Conservation (phyloP, 2,329 filamentous ascomycete genomes). For the Cyphellophora attinorum region DNA sequence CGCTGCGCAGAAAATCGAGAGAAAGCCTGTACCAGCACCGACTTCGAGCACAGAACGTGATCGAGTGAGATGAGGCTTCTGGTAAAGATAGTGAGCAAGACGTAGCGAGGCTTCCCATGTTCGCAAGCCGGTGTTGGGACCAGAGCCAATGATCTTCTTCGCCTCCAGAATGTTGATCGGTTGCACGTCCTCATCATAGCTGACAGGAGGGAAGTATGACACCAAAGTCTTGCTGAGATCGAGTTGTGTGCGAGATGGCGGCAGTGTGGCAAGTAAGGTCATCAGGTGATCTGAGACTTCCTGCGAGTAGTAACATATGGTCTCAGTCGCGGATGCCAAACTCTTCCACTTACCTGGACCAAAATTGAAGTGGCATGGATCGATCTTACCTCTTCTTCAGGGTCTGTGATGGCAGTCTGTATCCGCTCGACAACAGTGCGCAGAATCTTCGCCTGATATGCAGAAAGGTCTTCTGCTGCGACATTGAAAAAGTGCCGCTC, state of each 20-base stretch:
- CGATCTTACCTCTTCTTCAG: conserved; percentile 72
- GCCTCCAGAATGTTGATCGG: not conserved
- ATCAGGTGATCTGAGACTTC: conserved; percentile 77
- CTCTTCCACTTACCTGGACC: no score
- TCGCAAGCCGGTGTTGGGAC: conserved; percentile 51
- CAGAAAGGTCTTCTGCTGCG: conserved; percentile 25
- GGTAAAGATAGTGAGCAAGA: conserved; percentile 50
- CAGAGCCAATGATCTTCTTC: conserved; percentile 3
- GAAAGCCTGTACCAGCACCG: conserved; percentile 57
- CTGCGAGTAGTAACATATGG: no score
- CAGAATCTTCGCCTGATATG: conserved; percentile 63
- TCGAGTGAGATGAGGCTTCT: conserved; percentile 36
- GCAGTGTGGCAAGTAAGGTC: conserved; percentile 26
- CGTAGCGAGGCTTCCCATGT: conserved; percentile 63
- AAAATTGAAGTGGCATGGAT: conserved; percentile 4
- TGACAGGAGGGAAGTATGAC: conserved; percentile 63
- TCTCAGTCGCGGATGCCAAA: no score
- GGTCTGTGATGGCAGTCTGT: conserved; percentile 66
- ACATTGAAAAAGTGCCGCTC: conserved; percentile 57
- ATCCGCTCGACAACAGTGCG: conserved; percentile 64
- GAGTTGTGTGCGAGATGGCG: conserved; percentile 19
- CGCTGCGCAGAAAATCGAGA: conserved; percentile 55
- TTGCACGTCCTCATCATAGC: conserved; percentile 53
- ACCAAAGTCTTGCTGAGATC: conserved; percentile 59
- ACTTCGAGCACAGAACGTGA: conserved; percentile 53